Evolutionary conservation across 176 grass and related monocot genomes (phyloP), one percentile per base, ranked within the genome.

Genomic region (Oryza nivara): DNA sequence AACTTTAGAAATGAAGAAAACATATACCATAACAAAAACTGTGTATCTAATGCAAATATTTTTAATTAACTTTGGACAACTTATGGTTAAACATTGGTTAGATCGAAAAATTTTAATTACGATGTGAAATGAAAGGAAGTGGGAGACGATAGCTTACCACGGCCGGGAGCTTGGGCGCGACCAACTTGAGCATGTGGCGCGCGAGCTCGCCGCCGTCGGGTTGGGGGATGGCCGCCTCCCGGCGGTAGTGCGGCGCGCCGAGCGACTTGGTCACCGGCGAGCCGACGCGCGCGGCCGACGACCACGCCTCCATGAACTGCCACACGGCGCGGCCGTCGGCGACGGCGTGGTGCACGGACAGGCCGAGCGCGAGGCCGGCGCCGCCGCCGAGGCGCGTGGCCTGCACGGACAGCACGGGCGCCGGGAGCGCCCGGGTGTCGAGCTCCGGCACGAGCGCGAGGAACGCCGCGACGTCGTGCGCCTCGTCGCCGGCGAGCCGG

Each of bases 331-430:
- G 63, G 4, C 88, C 88, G 35, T 93, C 88, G 22, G 71, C 85
- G 28, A 88, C 58, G 43, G 82, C 85, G 26, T 93, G 92, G 78
- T 83, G 85, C 17, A 88, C 71, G 22, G 88, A 79, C 26, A 90
- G 0, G 5, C 91, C 91, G 9, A 90, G 20, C 5, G 82, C 85
- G 15, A 88, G 46, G 6, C 82, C 85, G 5, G 2, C 68, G 5
- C 44, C 34, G 51, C 51, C 16, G 51, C 22, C 36, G 23, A 93
- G 67, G 28, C 65, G 22, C 25, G 82, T 90, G 22, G 34, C 74
- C 86, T 88, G 88, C 77, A 90, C 79, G 73, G 85, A 46, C 13
- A 86, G 40, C 68, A 88, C 82, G 10, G 92, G 85, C 40, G 75
- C 79, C 77, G 86, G 82, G 14, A 85, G 48, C 32, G 36, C 41